A percentile compares a stretch with the other conserved stretches of the same genome.
Conservation (phyloP, 331 rosid genomes). For the Rosa hybrid region DNA sequence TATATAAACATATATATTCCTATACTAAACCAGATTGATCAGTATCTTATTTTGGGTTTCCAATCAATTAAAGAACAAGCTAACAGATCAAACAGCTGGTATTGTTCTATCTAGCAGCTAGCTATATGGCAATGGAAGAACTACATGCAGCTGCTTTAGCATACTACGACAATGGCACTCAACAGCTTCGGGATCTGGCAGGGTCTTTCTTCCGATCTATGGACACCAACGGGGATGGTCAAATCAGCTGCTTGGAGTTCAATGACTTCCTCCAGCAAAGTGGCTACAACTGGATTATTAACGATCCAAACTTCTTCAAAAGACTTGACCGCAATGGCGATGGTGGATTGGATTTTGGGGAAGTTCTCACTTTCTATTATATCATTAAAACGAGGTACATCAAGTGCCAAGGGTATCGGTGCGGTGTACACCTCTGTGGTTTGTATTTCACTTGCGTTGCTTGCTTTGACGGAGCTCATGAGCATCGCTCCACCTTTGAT, state of each 20-base stretch:
- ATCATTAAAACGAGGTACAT: slow-evolving; percentile 23
- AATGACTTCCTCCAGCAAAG: slow-evolving; percentile 1
- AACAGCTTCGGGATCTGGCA: neutral
- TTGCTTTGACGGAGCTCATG: slow-evolving; percentile 24
- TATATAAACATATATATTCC: neutral
- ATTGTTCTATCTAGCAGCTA: neutral
- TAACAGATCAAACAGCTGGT: neutral
- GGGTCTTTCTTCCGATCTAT: slow-evolving; percentile 8
- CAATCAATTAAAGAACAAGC: neutral
- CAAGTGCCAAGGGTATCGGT: slow-evolving; percentile 6
- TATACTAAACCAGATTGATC: too few species aligned
- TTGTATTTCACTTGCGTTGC: slow-evolving; percentile 23
- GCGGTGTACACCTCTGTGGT: slow-evolving; percentile 12
- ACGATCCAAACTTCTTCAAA: slow-evolving; percentile 3
- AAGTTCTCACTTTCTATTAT: slow-evolving; percentile 27
- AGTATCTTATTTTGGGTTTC: neutral
- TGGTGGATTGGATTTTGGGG: slow-evolving; percentile 12
- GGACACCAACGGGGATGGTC: slow-evolving; percentile 9
- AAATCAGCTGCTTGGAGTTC: slow-evolving; percentile 1
- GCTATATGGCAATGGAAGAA: slow-evolving; percentile 8
- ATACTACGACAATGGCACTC: neutral
- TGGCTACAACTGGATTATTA: slow-evolving; percentile 7
- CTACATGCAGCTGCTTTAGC: slow-evolving; percentile 7
- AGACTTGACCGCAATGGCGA: neutral
- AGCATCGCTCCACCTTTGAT: slow-evolving; percentile 9